A percentile compares a stretch with the other conserved stretches of the same genome.
Evolutionary conservation across 441 rosid genomes (phyloP).

Genomic region (Bocquillonia castaneifolia): DNA sequence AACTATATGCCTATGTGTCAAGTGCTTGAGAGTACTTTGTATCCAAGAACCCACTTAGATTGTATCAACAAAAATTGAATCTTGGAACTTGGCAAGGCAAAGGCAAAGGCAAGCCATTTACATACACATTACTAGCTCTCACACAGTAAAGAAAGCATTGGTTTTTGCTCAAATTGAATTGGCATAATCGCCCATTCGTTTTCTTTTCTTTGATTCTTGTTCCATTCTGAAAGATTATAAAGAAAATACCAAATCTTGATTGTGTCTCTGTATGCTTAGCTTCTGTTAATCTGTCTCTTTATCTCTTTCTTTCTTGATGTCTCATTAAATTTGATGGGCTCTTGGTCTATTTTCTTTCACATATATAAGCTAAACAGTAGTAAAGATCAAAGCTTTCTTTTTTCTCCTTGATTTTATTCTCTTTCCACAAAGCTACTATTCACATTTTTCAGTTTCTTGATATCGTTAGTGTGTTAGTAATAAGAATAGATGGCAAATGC

Average conservation of each 20-base stretch:
- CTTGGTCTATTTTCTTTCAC: constrained; percentile 8
- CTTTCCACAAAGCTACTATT: not conserved
- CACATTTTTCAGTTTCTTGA: constrained; percentile 10
- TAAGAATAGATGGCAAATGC: constrained; percentile 62
- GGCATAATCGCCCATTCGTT: constrained; percentile 43
- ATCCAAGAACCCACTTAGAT: not conserved
- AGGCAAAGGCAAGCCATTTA: not conserved
- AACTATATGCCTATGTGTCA: not conserved
- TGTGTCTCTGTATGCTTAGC: not conserved
- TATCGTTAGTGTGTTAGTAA: not conserved
- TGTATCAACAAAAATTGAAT: constrained; percentile 10
- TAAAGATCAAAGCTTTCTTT: too few species aligned
- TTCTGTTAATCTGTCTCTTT: not conserved
- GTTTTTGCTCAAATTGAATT: constrained; percentile 41
- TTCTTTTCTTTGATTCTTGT: constrained; percentile 19
- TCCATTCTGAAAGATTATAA: not conserved
- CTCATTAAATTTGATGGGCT: constrained; percentile 14
- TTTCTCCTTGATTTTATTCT: not conserved
- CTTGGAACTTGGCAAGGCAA: constrained; percentile 20
- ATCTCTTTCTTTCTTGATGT: not conserved
- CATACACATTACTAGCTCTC: not conserved
- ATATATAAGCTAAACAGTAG: too few species aligned
- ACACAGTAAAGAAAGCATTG: constrained; percentile 30
- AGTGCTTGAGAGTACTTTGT: not conserved
- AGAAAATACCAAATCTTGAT: not conserved